Base-by-base conservation (phyloP, 2,329 filamentous ascomycete genomes). In the Aspergillus uvarum region DNA sequence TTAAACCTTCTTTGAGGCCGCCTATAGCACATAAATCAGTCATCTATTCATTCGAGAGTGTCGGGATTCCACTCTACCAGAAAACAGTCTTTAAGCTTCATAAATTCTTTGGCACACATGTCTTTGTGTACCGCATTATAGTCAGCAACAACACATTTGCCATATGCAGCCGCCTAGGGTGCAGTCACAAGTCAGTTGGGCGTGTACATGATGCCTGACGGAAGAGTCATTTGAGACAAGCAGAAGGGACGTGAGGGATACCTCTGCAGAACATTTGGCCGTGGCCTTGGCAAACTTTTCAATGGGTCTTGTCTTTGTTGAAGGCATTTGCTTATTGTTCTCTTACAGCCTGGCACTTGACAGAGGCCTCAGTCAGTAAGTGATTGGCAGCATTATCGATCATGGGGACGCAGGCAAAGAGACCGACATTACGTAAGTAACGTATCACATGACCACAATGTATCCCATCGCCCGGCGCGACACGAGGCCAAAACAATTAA, bases 61-160 rank as follows among this genome's bases (percentile, higher is more conserved):
- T 11, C 11, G 24, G 5, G 12, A 19, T 10, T 38, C n/a, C 14
- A 52, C 66, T 84, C 69, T 81, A 96, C 93, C 71, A 96, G 71
- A 72, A 92, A 96, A 73, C 94, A 98, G 66, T 96, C 83, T 74
- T 96, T 96, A 52, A 98, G 76, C 65, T 80, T 87, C 76, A 95
- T 81, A 68, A 99, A 98, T 72, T 97, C 92, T 59, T 86, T 87
- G 4, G 83, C 82, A 72, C 95, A 99, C 81, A 95, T 95, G 72
- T 97, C 91, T 73, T 96, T 96, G 68, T 92, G 85, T 3, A 96
- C 86, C 4, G 92, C 86, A 72, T 94, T 94, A 78, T 96, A 98
- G 72, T 98, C 94, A 44, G 87, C 86, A 54, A 94, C 85, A 65
- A 99, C 88, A 74, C 95, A 99, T 81, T 92, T 93, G 66, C 94